Evolutionary conservation across 2,329 filamentous ascomycete species (phyloP).

Genomic region (Scedosporium aurantiacum): DNA sequence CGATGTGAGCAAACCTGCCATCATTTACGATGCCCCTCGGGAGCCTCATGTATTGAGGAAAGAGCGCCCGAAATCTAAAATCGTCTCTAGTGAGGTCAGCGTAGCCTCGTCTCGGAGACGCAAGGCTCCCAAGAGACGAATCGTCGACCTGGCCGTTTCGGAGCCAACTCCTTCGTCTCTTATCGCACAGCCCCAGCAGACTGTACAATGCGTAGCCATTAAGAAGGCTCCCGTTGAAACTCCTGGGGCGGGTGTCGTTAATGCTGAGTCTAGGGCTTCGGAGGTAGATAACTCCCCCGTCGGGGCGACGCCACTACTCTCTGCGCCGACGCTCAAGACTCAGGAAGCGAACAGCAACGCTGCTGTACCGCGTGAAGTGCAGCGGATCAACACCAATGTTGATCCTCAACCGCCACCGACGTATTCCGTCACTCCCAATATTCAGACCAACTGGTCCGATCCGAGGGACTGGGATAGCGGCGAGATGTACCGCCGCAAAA

Average conservation of each 20-base stretch:
- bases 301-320: slow-evolving; percentile 23
- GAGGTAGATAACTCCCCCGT: slow-evolving; percentile 16
- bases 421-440: slow-evolving; percentile 11
- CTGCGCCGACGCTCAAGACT: slow-evolving; percentile 6
- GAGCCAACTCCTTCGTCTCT: slow-evolving; percentile 19
- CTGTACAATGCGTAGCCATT: slow-evolving; percentile 9
- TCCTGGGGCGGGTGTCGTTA: slow-evolving; percentile 19
- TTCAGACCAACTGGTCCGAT: slow-evolving; percentile 18
- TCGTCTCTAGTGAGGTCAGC: slow-evolving; percentile 46
- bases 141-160: slow-evolving; percentile 51
- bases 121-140: slow-evolving; percentile 49
- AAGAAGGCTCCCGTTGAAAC: slow-evolving; percentile 11
- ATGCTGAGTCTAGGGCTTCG: slow-evolving; percentile 26
- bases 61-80: slow-evolving; percentile 41
- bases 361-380: slow-evolving; percentile 16
- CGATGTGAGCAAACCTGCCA: slow-evolving; percentile 57
- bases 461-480: slow-evolving; percentile 55
- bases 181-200: background rate
- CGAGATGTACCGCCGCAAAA: slow-evolving; percentile 76
- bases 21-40: slow-evolving; percentile 39
- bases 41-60: slow-evolving; percentile 47
- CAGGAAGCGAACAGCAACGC: background rate
- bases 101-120: slow-evolving; percentile 49
- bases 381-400: slow-evolving; percentile 24
- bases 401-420: slow-evolving; percentile 21